Evolutionary conservation across 352 stramenopile species (phyloP), one percentile per base, ranked within the genome.

Genomic region (Globisporangium sylvaticum): DNA sequence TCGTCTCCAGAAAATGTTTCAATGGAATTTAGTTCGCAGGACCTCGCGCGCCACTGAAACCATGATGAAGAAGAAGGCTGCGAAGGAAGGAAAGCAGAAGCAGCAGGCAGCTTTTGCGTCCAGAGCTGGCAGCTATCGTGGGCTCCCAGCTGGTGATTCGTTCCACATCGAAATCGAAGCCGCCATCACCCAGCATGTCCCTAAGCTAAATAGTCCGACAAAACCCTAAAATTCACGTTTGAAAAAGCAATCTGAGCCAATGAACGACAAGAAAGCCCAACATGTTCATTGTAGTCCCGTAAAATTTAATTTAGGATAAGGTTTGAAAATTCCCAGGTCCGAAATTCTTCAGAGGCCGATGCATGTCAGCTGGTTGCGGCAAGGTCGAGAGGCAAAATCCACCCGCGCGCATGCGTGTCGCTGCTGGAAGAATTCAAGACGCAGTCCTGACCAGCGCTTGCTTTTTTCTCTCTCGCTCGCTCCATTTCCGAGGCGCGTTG

Each of bases 341-440:
- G 31, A 37, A 37, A 37, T 37, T 37, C 31, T 37, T 37, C 31
- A 37, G 7, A 37, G 31, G 31, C 31, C 12, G 31, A 12, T 37
- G 31, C 9, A 44, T n/a, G 18, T 27, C 53, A 58, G 53, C 53
- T 50, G 34, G 29, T 15, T 14, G 18, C 14, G 54, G 54, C 54
- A 60, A 60, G 54, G 42, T n/a, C 9, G 7, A 34, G 29, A 60
- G 54, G 54, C 29, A 44, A 27, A 44, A 60, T 58, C 53, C 27
- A 42, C 53, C 27, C 27, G 27, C 27, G 8, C n/a, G 3, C 14
- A 12, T 58, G 52, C 52, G 24, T 37, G 52, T 50, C 52, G 25
- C 52, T 31, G 52, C 52, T 58, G 20, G 18, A 50, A 22, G 18
- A 50, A 24, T 9, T 22, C 6, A 50, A 22, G n/a, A 18, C 8